These are phyloP conservation scores for Mortierella sp. DNA, from an alignment of 371 early-diverging fungal species.

Conservation along the genomic window DNA sequence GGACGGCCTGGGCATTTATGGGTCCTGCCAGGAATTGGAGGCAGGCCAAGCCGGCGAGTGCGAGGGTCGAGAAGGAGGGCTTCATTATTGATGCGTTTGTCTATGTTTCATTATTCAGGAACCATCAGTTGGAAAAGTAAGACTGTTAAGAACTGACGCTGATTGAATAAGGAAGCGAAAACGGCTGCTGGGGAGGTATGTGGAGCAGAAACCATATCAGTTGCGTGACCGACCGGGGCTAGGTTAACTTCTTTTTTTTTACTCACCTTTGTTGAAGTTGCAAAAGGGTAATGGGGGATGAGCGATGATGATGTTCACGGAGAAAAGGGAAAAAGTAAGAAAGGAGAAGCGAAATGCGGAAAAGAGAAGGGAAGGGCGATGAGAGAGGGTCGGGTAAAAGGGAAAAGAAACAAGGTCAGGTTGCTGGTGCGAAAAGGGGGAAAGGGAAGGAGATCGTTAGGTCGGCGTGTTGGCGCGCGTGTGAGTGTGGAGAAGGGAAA, in stretches of 20 bases:
- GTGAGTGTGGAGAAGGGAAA: conserved; percentile 8
- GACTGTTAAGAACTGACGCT: conserved; percentile 5
- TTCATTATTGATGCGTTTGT: conserved; percentile 26
- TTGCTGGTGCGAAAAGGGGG: background rate
- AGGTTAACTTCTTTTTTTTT: background rate
- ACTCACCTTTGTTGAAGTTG: background rate
- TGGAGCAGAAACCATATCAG: background rate
- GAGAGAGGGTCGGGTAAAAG: background rate
- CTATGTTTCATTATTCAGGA: background rate
- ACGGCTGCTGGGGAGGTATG: background rate
- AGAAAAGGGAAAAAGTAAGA: background rate
- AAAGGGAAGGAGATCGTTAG: conserved; percentile 7
- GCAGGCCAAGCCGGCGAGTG: conserved; percentile 26
- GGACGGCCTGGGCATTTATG: conserved; percentile 26
- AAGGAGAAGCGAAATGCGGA: background rate
- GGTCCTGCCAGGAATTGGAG: conserved; percentile 24
- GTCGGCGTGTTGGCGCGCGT: background rate
- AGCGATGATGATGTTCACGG: background rate
- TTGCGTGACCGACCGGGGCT: background rate
- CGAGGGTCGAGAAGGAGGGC: conserved; percentile 15
- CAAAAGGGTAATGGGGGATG: background rate
- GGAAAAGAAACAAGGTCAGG: conserved; percentile 4
- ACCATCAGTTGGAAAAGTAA: background rate
- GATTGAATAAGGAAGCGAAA: background rate
- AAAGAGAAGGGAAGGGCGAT: background rate